These are phyloP conservation scores for Fusarium miscanthi DNA, from an alignment of 2,329 filamentous ascomycete genomes.

Conservation along the genomic window DNA sequence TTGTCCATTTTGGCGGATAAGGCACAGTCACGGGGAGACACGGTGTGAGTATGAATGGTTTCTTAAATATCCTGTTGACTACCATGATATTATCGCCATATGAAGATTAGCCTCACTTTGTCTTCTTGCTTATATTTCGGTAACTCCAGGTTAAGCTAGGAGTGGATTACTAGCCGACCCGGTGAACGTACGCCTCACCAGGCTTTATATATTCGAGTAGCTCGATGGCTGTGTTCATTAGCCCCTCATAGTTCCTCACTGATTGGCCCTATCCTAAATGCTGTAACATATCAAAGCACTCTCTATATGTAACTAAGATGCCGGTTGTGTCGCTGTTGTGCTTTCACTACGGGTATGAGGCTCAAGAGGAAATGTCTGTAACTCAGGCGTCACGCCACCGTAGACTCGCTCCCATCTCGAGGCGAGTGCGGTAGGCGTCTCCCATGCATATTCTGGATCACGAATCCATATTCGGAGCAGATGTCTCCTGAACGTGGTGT, in stretches of 20 bases:
- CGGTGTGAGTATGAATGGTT: rapidly evolving
- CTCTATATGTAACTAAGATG: not conserved
- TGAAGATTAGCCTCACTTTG: rapidly evolving
- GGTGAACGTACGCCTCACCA: not conserved
- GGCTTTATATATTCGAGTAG: no score
- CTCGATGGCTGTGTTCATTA: no score
- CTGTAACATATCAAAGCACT: no score
- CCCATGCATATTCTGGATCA: not conserved
- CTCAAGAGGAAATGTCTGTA: not conserved
- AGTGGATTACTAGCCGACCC: not conserved
- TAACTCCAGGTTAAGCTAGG: rapidly evolving
- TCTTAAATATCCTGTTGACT: not conserved
- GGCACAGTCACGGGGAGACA: rapidly evolving
- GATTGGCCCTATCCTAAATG: rapidly evolving
- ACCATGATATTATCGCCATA: not conserved
- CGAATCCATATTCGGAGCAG: not conserved
- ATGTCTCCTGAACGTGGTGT: not conserved
- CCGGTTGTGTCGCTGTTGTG: not conserved
- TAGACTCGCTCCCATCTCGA: not conserved
- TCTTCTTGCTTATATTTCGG: no score
- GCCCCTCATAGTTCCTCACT: no score
- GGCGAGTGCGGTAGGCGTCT: not conserved
- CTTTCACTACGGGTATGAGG: not conserved
- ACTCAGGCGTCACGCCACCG: not conserved
- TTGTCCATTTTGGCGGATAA: not conserved